Conservation (phyloP, 768 basidiomycete species). For the Boletus coccyginus region DNA sequence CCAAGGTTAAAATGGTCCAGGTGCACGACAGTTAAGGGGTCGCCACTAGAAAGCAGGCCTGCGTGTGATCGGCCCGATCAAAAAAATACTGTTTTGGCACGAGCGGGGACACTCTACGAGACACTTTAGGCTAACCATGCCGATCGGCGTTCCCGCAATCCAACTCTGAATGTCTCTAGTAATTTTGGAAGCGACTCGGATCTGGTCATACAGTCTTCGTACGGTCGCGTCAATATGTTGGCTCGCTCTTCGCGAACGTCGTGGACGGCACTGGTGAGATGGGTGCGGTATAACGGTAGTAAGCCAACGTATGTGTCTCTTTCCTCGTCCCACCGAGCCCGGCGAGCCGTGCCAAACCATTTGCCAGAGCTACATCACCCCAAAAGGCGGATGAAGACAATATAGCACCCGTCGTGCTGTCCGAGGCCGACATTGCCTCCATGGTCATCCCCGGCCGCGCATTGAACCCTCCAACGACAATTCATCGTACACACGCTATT, state of each 20-base stretch:
- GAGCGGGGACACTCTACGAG: too few relatives aligned
- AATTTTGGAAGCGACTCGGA: too few relatives aligned
- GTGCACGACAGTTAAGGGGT: too few relatives aligned
- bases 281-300: conserved; percentile 17
- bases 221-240: conserved; percentile 28
- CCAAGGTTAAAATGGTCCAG: too few relatives aligned
- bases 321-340: conserved; percentile 5
- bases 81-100: too few relatives aligned
- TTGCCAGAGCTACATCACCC: background rate
- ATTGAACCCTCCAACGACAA: conserved; percentile 50
- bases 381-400: conserved; percentile 1
- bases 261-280: conserved; percentile 19
- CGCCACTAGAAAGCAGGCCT: too few relatives aligned
- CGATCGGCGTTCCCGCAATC: too few relatives aligned
- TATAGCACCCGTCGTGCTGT: conserved; percentile 16
- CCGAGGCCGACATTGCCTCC: conserved; percentile 45
- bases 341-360: background rate
- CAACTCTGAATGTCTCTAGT: too few relatives aligned
- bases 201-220: too few relatives aligned
- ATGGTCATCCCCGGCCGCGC: conserved; percentile 62
- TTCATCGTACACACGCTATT: conserved; percentile 61
- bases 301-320: conserved; percentile 12
- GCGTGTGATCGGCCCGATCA: too few relatives aligned
- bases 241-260: conserved; percentile 13
- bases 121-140: too few relatives aligned